Evolutionary conservation across 805 yeast genomes (phyloP).

Genomic region (Wickerhamomyces hampshirensis): DNA sequence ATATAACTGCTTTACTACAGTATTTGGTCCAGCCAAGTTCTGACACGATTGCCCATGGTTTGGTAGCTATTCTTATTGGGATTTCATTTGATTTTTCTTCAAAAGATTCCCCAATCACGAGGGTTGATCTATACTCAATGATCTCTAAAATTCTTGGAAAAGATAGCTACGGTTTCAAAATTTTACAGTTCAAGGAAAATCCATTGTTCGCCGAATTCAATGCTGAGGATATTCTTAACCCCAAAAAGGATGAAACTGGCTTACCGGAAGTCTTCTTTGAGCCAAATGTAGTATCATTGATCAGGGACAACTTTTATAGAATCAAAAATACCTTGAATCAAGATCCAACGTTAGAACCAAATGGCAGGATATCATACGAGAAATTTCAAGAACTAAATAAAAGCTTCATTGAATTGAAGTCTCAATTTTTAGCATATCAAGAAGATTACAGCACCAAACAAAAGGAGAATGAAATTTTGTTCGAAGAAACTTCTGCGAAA

Average conservation of each 20-base stretch:
- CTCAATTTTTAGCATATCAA: constrained; percentile 29
- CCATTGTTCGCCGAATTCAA: constrained; percentile 51
- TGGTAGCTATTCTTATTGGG: constrained; percentile 69
- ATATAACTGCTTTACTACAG: constrained; percentile 63
- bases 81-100: constrained; percentile 80
- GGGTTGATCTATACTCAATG: constrained; percentile 56
- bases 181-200: constrained; percentile 66
- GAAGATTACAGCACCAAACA: constrained; percentile 28
- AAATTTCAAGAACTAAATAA: constrained; percentile 31
- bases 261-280: constrained; percentile 80
- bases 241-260: constrained; percentile 73
- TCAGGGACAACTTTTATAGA: constrained; percentile 66
- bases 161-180: constrained; percentile 69
- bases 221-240: constrained; percentile 42
- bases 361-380: constrained; percentile 57
- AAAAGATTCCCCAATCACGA: constrained; percentile 43
- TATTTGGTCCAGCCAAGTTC: constrained; percentile 50
- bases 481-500: constrained; percentile 15
- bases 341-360: constrained; percentile 73
- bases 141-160: constrained; percentile 72
- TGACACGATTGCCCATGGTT: constrained; percentile 60
- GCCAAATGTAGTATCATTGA: constrained; percentile 51
- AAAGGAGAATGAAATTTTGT: constrained; percentile 21
- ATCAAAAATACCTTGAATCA: constrained; percentile 66
- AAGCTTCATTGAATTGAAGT: constrained; percentile 31